Base-by-base conservation (phyloP, 2,329 filamentous ascomycete species). In the Lasiodiplodia theobromae region DNA sequence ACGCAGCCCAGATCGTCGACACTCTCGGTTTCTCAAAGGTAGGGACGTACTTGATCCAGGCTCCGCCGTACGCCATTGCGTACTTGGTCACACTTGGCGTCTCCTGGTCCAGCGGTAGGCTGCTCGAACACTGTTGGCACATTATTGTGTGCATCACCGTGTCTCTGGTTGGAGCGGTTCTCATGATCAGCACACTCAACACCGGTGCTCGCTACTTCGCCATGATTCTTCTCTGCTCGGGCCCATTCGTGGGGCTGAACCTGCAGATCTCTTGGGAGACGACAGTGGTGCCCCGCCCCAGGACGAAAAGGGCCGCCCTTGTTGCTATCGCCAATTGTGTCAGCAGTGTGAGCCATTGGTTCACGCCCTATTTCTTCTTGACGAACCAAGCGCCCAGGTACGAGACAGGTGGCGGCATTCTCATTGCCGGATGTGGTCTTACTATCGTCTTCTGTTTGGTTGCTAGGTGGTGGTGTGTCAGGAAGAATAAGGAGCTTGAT, bases 321-420 rank as follows among this genome's bases (percentile, higher is more conserved):
- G 80, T 83, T 58, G 81, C 81, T 0, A 81, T 82, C 54, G 80
- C 81, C 5, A 82, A 83, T 60, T 80, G 77, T 40, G 76, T 82
- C 1, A 79, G 76, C n/a, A 77, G 78, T 4, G 73, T 77, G 0
- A 79, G 77, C 2, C 81, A 83, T 47, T 82, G 81, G 80, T 82
- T 82, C 63, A 80, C 76, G 0, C 80, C 80, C 0, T 82, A 82
- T 69, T 82, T 83, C 65, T 76, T 78, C 57, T 71, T 71, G 1
- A 73, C 68, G 7, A 71, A 65, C n/a, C 73, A 75, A 67, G 72
- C 73, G 62, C 73, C 73, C 1, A 72, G 66, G 52, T 75, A 75
- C 37, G 69, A 71, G 0, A 49, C 73, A 1, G 73, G 73, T 11
- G 73, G 73, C 56, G 73, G 73, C 0, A 53, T 74, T 34, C 75